Conservation (phyloP, 2,329 filamentous ascomycete species). For the Exserohilum rostratum region DNA sequence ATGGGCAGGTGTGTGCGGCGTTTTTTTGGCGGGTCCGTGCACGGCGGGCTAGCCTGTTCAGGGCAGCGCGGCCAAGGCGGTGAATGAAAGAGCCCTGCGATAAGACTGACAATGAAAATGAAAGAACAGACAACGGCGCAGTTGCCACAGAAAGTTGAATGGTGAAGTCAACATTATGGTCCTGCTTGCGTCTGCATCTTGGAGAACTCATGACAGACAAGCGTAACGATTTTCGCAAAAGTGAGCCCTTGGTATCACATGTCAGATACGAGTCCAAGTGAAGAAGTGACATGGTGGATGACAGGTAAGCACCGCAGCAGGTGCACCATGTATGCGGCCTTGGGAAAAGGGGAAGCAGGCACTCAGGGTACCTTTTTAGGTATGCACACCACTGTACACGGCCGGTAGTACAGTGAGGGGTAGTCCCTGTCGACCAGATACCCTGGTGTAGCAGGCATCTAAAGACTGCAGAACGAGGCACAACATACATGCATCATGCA, state of each 20-base stretch:
- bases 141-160: not conserved
- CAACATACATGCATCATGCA: constrained; percentile 3
- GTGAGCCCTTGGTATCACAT: constrained; percentile 12
- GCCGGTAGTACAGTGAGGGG: not conserved
- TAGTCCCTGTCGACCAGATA: not conserved
- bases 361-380: not conserved
- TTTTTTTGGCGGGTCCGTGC: constrained; percentile 28
- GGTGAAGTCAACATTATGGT: not conserved
- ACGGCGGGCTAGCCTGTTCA: constrained; percentile 17
- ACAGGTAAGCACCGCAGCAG: not conserved
- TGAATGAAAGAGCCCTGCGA: constrained; percentile 29
- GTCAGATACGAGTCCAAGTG: constrained; percentile 3
- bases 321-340: not conserved
- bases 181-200: not conserved
- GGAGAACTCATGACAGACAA: not conserved
- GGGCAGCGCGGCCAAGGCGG: constrained; percentile 24
- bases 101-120: constrained; percentile 9
- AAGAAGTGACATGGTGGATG: not conserved
- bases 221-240: constrained; percentile 4
- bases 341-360: not conserved
- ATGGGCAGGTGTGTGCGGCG: constrained; percentile 34
- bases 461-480: constrained; percentile 1
- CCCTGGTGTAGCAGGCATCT: not conserved
- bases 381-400: not conserved
- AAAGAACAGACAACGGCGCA: constrained; percentile 1